Conservation (phyloP, 2,329 filamentous ascomycete genomes). For the Fusarium bactridioides region DNA sequence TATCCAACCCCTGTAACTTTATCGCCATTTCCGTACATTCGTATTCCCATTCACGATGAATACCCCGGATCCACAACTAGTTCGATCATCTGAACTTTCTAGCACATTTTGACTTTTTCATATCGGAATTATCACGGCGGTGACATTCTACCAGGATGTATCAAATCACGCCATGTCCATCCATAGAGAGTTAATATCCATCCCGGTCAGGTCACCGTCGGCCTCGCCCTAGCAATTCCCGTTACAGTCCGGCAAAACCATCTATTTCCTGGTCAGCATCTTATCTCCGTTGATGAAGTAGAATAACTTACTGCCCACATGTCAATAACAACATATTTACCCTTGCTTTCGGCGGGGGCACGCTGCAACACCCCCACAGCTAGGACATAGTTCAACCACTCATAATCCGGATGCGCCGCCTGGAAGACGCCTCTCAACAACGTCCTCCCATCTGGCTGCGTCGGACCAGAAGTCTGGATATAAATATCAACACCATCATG, state of each 20-base stretch:
- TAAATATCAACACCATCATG: slow-evolving; percentile 49
- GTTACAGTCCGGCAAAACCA: slow-evolving; percentile 16
- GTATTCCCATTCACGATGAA: neutral
- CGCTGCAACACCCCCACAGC: slow-evolving; percentile 35
- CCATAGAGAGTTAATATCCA: neutral
- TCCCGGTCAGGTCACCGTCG: neutral
- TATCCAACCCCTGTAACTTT: neutral
- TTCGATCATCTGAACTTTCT: neutral
- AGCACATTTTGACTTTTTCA: neutral
- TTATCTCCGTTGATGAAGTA: fast-evolving
- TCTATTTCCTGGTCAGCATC: slow-evolving; percentile 1
- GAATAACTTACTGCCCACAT: slow-evolving; percentile 35
- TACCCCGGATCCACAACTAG: neutral
- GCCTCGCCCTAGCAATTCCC: slow-evolving; percentile 1
- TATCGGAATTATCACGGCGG: neutral
- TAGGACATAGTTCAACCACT: slow-evolving; percentile 49
- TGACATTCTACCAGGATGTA: neutral
- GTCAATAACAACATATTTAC: slow-evolving; percentile 39
- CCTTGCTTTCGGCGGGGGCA: neutral
- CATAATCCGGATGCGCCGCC: slow-evolving; percentile 46
- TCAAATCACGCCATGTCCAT: neutral
- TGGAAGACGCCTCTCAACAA: slow-evolving; percentile 46
- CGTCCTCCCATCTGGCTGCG: slow-evolving; percentile 44
- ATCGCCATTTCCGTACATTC: neutral
- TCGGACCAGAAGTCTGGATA: slow-evolving; percentile 48